Evolutionary conservation across 169 alveolate genomes (phyloP).

Genomic region (Plasmodium vinckei): DNA sequence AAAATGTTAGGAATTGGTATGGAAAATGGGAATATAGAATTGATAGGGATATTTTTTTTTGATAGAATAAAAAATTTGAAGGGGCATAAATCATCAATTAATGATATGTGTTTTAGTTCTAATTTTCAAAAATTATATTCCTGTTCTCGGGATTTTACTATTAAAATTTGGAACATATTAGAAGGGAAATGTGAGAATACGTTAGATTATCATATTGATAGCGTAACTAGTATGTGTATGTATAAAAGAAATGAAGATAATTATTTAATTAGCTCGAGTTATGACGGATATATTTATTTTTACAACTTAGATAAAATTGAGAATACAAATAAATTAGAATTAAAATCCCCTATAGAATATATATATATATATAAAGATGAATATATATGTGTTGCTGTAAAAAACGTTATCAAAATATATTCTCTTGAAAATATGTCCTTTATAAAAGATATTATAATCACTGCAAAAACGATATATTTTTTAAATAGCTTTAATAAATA

Average conservation of each 20-base stretch:
- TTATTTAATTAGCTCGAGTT: slow-evolving; percentile 73
- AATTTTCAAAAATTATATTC: slow-evolving; percentile 62
- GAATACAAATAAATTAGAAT: slow-evolving; percentile 36
- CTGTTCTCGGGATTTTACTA: slow-evolving; percentile 73
- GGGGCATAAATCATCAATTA: slow-evolving; percentile 71
- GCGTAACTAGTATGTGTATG: slow-evolving; percentile 35
- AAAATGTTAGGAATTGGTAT: slow-evolving; percentile 59
- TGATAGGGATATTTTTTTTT: slow-evolving; percentile 35
- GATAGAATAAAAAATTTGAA: slow-evolving; percentile 53
- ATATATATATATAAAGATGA: slow-evolving; percentile 39
- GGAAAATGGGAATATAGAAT: slow-evolving; percentile 68
- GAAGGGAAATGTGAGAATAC: slow-evolving; percentile 46
- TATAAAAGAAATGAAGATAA: slow-evolving; percentile 3
- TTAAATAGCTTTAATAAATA: slow-evolving; percentile 25
- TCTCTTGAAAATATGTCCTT: neutral
- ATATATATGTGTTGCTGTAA: slow-evolving; percentile 43
- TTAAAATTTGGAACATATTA: slow-evolving; percentile 74
- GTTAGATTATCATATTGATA: slow-evolving; percentile 70
- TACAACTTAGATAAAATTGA: slow-evolving; percentile 19
- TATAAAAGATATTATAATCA: slow-evolving; percentile 40
- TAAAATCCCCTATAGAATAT: slow-evolving; percentile 52
- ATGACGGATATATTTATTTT: slow-evolving; percentile 64
- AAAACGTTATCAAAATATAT: slow-evolving; percentile 55
- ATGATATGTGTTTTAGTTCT: slow-evolving; percentile 37
- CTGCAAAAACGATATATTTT: slow-evolving; percentile 57